Conservation (phyloP, 257 asterid species). For the Lithospermum erythrorhizon region DNA sequence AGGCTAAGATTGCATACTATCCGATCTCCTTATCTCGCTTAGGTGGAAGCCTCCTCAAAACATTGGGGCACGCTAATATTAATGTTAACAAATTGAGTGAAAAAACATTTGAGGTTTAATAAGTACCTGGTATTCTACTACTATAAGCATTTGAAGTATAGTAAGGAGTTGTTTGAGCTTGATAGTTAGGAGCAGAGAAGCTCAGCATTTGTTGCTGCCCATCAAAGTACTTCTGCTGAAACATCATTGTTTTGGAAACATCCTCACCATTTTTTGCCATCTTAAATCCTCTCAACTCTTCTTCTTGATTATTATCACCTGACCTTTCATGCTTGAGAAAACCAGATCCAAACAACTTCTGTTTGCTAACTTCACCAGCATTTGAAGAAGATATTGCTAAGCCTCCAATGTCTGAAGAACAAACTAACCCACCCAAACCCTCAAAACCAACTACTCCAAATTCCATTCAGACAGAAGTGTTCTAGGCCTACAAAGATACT, state of each 20-base stretch:
- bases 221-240: constrained; percentile 15
- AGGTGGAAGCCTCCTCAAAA: too few relatives aligned
- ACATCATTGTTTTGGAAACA: constrained; percentile 20
- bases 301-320: constrained; percentile 26
- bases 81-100: constrained; percentile 2
- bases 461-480: constrained; percentile 37
- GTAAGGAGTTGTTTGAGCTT: constrained; percentile 31
- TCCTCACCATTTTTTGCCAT: constrained; percentile 31
- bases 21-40: too few relatives aligned
- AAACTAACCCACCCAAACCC: constrained; percentile 12
- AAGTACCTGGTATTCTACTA: constrained; percentile 14
- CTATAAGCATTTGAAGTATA: constrained; percentile 24
- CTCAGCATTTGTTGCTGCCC: constrained; percentile 47
- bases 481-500: constrained; percentile 14
- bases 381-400: constrained; percentile 2
- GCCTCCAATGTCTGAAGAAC: constrained; percentile 1
- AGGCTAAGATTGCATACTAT: too few relatives aligned
- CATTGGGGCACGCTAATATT: too few relatives aligned
- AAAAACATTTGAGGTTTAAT: not conserved
- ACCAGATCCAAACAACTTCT: constrained; percentile 53
- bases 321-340: constrained; percentile 46
- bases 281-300: constrained; percentile 41
- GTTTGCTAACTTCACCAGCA: constrained; percentile 17
- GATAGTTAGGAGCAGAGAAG: constrained; percentile 61
- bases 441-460: constrained; percentile 59